Percentiles rank a stretch among this genome's conserved stretches.
phyloP scores from a whole-genome alignment of 2,329 filamentous ascomycete genomes.

The Botrytis aclada region DNA sequence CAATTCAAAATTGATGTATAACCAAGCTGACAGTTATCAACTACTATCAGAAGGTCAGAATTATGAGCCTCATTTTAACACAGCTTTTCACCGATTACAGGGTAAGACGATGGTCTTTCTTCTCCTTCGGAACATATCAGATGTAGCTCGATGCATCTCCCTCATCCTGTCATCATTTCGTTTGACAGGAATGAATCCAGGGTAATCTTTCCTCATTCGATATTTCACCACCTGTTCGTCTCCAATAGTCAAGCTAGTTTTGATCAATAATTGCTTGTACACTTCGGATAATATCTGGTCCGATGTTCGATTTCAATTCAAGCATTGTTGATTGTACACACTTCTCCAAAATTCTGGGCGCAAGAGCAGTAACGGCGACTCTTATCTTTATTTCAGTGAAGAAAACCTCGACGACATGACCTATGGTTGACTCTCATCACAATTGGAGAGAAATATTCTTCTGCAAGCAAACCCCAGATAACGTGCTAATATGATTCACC shows the following conservation, averaged over 20 bases:
- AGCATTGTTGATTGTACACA: background rate
- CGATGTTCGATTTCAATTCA: background rate
- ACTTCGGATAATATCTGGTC: constrained; percentile 1
- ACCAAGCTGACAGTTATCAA: constrained; percentile 6
- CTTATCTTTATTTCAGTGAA: too few species aligned
- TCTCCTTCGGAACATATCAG: background rate
- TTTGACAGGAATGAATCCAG: background rate
- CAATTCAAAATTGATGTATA: constrained; percentile 5
- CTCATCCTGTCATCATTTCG: background rate
- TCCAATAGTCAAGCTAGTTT: background rate
- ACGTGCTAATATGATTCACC: background rate
- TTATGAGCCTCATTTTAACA: constrained; percentile 14
- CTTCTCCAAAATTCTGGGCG: background rate
- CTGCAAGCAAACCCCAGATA: background rate
- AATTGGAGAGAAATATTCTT: background rate
- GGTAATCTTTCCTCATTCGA: constrained; percentile 6
- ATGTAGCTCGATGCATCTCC: constrained; percentile 5
- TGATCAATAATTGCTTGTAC: background rate
- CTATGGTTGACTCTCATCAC: background rate
- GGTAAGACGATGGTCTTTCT: constrained; percentile 4
- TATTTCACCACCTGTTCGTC: background rate
- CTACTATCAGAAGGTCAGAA: constrained; percentile 10
- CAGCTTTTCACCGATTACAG: constrained; percentile 6
- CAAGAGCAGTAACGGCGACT: background rate
- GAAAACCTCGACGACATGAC: background rate